Base-by-base conservation (phyloP, 345 rosid species). In the Conringia planisiliqua region DNA sequence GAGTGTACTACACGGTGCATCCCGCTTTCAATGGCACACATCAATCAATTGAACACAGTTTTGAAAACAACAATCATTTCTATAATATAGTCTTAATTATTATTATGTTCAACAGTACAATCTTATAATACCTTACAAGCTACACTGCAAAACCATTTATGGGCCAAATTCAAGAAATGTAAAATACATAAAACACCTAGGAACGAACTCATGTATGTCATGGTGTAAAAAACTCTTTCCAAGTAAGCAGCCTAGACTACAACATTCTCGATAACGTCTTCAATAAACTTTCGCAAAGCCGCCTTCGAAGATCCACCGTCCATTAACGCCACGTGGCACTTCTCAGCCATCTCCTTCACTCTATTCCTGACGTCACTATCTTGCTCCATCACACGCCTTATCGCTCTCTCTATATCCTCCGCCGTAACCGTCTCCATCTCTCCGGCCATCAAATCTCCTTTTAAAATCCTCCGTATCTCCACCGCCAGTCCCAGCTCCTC, bases 401-500 rank as follows among this genome's bases (percentile, higher is more conserved):
- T 10, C 10, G 82, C 87, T 66, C 32, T 79, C 83, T 81, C 86
- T 7, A 85, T 73, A n/a, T 83, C 85, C 7, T 68, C 80, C 4
- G 87, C 74, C 71, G 71, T 7, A 32, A 78, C 26, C 17, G 6
- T 40, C 63, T 66, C 81, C 64, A 72, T 72, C 8, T 60, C 65
- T 12, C 78, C 61, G 13, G 0, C 16, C 63, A 16, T 0, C 17
- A 70, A 46, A 30, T 62, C 78, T 9, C 63, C 80, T 30, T 38
- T 48, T 0, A 73, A 62, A 18, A 40, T 81, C 82, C 35, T 73
- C 43, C 62, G 76, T 6, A 86, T 55, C 74, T 84, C 88, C 72
- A 79, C 83, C 10, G 81, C 87, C 5, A 84, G 16, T 39, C 85
- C 82, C 22, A 85, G 32, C 68, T 84, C 90, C 29, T 13, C 69